Conservation (phyloP, 1,284 basidiomycete species). For the Ganoderma resinaceum region DNA sequence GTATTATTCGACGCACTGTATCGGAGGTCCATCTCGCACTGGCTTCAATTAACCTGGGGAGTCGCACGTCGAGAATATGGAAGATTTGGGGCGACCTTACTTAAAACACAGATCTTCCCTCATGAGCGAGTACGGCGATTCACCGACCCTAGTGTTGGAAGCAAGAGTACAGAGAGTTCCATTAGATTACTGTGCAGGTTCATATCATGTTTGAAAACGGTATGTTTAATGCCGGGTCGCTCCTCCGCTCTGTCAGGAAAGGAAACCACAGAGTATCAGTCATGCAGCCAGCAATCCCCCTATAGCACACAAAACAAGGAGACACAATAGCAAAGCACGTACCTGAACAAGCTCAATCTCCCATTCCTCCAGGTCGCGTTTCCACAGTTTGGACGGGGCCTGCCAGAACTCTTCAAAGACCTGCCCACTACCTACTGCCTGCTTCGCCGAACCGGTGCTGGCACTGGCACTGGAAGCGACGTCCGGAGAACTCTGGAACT, state of each 20-base stretch:
- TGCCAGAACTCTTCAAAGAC: slow-evolving; percentile 80
- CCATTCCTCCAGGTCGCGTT: slow-evolving; percentile 61
- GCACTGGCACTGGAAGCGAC: slow-evolving; percentile 7
- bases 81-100: background rate
- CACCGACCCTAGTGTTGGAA: background rate
- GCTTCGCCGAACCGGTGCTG: slow-evolving; percentile 32
- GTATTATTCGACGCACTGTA: background rate
- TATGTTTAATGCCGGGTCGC: slow-evolving; percentile 24
- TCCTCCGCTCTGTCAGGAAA: slow-evolving; percentile 22
- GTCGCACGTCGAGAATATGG: background rate
- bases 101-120: background rate
- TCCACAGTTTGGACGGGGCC: slow-evolving; percentile 77
- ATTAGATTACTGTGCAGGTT: background rate
- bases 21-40: no score
- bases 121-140: no score
- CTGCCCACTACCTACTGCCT: slow-evolving; percentile 39
- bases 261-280: background rate
- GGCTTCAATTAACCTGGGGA: background rate
- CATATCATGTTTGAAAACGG: background rate
- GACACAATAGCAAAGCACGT: slow-evolving; percentile 39
- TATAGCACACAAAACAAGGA: background rate
- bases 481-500: slow-evolving; percentile 46
- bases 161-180: background rate
- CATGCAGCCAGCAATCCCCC: no score
- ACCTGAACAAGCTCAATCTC: slow-evolving; percentile 88